Evolutionary conservation across 2,329 filamentous ascomycete species (phyloP).

Genomic region (Cercospora nicotianae): DNA sequence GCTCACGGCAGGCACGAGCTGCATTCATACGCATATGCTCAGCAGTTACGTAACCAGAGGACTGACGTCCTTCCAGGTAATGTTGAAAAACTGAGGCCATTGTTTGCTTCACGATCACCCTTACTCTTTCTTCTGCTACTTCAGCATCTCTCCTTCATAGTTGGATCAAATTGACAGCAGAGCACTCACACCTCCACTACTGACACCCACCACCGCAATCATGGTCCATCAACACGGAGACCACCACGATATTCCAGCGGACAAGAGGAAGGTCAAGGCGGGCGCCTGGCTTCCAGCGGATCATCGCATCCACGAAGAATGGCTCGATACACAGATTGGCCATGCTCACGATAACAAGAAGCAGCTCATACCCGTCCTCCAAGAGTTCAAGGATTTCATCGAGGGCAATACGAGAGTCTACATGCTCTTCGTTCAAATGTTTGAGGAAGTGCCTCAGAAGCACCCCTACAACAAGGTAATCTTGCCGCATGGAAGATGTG

Average conservation of each 20-base stretch:
- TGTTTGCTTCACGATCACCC: not conserved
- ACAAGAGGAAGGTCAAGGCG: constrained; percentile 50
- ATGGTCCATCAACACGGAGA: constrained; percentile 41
- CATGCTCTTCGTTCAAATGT: constrained; percentile 67
- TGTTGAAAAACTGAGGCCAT: not conserved
- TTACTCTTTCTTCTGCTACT: not conserved
- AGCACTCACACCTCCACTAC: not conserved
- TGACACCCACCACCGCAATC: constrained; percentile 9
- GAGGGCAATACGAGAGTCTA: constrained; percentile 63
- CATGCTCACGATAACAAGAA: constrained; percentile 55
- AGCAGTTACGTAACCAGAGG: not conserved
- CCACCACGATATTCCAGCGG: constrained; percentile 53
- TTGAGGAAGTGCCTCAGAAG: constrained; percentile 59
- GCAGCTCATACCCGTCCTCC: constrained; percentile 59
- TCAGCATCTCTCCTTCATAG: not conserved
- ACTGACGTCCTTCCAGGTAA: not conserved
- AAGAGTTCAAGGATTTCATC: constrained; percentile 67
- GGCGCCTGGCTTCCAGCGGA: constrained; percentile 66
- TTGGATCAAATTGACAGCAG: not conserved
- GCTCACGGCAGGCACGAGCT: not conserved
- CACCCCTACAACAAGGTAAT: constrained; percentile 53
- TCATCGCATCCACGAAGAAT: constrained; percentile 62
- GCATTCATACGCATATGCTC: not conserved
- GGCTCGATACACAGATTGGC: constrained; percentile 59
- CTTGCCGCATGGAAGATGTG: constrained; percentile 40